phyloP scores from a whole-genome alignment of 805 yeast genomes.

The Hanseniaspora hatyaiensis region DNA sequence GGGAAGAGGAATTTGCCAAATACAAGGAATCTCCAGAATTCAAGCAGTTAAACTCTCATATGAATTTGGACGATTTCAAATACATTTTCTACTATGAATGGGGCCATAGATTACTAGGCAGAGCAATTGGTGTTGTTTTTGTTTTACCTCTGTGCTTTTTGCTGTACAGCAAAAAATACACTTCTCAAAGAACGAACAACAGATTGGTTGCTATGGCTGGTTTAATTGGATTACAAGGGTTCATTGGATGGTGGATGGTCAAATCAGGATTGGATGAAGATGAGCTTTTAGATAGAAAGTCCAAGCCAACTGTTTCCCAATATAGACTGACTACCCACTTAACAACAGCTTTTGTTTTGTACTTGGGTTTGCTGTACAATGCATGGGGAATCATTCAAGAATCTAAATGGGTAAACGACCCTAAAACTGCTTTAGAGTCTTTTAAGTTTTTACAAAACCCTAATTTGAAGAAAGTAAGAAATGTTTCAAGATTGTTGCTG shows the following conservation, averaged over 20 bases:
- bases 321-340: slow-evolving; percentile 88
- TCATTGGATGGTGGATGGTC: slow-evolving; percentile 99
- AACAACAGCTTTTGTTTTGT: slow-evolving; percentile 82
- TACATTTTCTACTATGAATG: slow-evolving; percentile 95
- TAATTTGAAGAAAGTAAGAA: slow-evolving; percentile 45
- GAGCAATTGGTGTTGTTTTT: slow-evolving; percentile 75
- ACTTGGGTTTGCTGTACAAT: slow-evolving; percentile 80
- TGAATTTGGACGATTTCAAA: slow-evolving; percentile 78
- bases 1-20: slow-evolving; percentile 75
- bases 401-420: slow-evolving; percentile 53
- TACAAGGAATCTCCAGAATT: slow-evolving; percentile 86
- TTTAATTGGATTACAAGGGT: slow-evolving; percentile 84
- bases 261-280: slow-evolving; percentile 81
- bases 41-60: slow-evolving; percentile 71
- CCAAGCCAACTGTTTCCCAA: slow-evolving; percentile 96
- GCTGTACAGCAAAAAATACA: slow-evolving; percentile 53
- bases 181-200: slow-evolving; percentile 54
- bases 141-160: slow-evolving; percentile 69
- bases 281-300: slow-evolving; percentile 61
- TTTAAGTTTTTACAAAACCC: slow-evolving; percentile 54
- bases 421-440: slow-evolving; percentile 42
- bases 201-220: slow-evolving; percentile 62
- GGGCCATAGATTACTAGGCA: slow-evolving; percentile 88
- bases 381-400: slow-evolving; percentile 77
- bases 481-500: slow-evolving; percentile 44